Evolutionary conservation across 306 rosid species (phyloP), one percentile per base, ranked within the genome.

Genomic region (Acacia acuminata): DNA sequence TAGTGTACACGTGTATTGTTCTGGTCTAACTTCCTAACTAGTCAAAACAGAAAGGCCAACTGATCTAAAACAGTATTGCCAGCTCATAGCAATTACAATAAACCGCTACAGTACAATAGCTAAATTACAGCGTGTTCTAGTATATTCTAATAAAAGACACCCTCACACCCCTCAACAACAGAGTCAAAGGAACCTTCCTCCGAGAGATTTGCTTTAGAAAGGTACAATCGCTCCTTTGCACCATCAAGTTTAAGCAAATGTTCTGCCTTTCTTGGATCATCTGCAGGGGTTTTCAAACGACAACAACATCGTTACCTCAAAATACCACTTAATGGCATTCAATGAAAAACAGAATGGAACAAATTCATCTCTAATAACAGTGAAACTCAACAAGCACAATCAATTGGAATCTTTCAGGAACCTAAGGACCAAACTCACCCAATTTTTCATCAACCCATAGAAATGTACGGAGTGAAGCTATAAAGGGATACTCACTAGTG

Each of bases 161-260:
- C 76, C 40, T 45, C 58, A 71, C 76, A 71, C 13, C 76, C 76
- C 13, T 45, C 76, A 71, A 71, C 14, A 44, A 25, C 76, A 44
- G 56, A 9, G 76, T 71, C 58, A 71, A 71, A 71, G 40, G 76
- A 71, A 71, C 76, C 76, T 22, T 71, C 76, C 1, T 45, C 76
- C n/a, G 44, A n/a, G 58, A 71, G 76, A 45, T 71, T 45, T 71
- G 58, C 76, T 25, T 71, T 71, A 44, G 3, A 12, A 0, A 25
- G 38, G 19, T 71, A 58, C 76, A 45, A 45, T 71, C 76, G 44
- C 76, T 71, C 76, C 40, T 71, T 45, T 7, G 76, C 76, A 44
- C 76, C 76, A 71, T 44, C 76, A 71, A 71, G 76, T 44, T 71
- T 45, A 5, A 71, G 58, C 58, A 45, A 71, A 34, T 71, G 76